phyloP scores from a whole-genome alignment of 2,329 filamentous ascomycete genomes.

The Zalaria sp. region DNA sequence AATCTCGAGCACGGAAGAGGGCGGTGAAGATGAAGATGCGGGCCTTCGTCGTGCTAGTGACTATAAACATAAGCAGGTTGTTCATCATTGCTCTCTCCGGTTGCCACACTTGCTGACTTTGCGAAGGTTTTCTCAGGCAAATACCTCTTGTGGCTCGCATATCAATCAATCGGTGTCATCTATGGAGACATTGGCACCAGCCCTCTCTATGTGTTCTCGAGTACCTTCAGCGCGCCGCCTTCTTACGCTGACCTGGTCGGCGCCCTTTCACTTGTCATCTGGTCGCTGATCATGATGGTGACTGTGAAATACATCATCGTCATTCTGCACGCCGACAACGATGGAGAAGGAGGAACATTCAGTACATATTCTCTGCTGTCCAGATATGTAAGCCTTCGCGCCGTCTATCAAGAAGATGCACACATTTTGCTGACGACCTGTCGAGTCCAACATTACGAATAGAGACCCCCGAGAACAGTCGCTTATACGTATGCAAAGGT shows the following conservation, averaged over 20 bases:
- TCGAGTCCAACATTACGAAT: conserved; percentile 42
- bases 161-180: conserved; percentile 52
- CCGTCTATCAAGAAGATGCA: too few relatives aligned
- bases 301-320: conserved; percentile 56
- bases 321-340: conserved; percentile 52
- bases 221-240: conserved; percentile 44
- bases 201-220: conserved; percentile 58
- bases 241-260: conserved; percentile 46
- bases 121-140: conserved; percentile 17
- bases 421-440: background rate
- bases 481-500: conserved; percentile 45
- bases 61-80: conserved; percentile 10
- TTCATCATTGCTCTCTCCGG: background rate
- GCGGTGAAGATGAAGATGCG: too few relatives aligned
- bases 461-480: conserved; percentile 42
- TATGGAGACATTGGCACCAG: conserved; percentile 56
- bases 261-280: conserved; percentile 53
- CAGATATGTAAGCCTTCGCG: conserved; percentile 32
- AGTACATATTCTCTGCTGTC: conserved; percentile 51
- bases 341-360: conserved; percentile 59
- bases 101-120: background rate
- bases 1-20: too few relatives aligned
- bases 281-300: conserved; percentile 55
- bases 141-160: conserved; percentile 35
- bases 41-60: conserved; percentile 6